Percentiles rank a stretch among this genome's conserved stretches.
Evolutionary conservation across 2,329 filamentous ascomycete species (phyloP).

Genomic region (Cordyceps cicadae): DNA sequence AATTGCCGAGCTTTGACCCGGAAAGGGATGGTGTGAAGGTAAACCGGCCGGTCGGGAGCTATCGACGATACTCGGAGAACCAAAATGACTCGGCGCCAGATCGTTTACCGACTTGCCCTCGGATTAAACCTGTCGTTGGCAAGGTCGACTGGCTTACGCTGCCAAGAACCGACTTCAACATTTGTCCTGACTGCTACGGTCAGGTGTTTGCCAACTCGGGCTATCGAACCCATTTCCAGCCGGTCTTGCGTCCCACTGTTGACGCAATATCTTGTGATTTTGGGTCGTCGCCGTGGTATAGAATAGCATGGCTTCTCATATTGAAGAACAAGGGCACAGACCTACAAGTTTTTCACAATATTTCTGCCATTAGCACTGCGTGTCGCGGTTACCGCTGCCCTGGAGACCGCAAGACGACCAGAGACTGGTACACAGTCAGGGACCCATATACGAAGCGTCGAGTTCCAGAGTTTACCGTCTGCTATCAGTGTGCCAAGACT

Average conservation of each 20-base stretch:
- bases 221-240: constrained; percentile 57
- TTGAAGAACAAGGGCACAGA: constrained; percentile 60
- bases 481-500: constrained; percentile 63
- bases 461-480: constrained; percentile 66
- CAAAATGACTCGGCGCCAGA: constrained; percentile 23
- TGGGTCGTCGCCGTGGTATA: constrained; percentile 68
- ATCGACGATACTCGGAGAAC: constrained; percentile 45
- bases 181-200: constrained; percentile 74
- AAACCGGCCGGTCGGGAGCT: constrained; percentile 37
- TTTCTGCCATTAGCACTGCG: constrained; percentile 50
- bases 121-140: constrained; percentile 52
- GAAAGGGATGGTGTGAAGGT: constrained; percentile 23
- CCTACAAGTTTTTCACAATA: constrained; percentile 58
- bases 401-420: constrained; percentile 44
- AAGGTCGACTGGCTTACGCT: constrained; percentile 77
- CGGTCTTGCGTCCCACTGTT: constrained; percentile 48
- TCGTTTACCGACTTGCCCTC: constrained; percentile 60
- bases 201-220: constrained; percentile 59
- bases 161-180: constrained; percentile 61
- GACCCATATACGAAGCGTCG: constrained; percentile 57
- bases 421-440: constrained; percentile 68
- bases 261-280: constrained; percentile 66
- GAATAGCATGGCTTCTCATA: constrained; percentile 75
- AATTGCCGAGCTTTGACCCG: constrained; percentile 38
- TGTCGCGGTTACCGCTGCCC: constrained; percentile 48